phyloP scores from a whole-genome alignment of 441 rosid species.

The Erodium trifolium region DNA sequence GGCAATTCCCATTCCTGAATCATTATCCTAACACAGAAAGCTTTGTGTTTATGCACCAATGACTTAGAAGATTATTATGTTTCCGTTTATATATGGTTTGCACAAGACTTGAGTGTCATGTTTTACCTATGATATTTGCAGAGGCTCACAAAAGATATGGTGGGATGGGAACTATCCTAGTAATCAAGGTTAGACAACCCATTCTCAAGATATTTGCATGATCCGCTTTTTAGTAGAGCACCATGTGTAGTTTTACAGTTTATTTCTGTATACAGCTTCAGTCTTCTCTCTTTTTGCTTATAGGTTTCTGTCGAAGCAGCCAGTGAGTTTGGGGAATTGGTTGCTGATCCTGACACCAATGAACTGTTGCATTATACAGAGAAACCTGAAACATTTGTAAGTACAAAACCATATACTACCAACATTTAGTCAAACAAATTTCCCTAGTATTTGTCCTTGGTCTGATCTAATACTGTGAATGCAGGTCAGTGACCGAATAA shows the following conservation, averaged over 20 bases:
- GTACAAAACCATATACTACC: conserved; percentile 18
- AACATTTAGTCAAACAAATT: not conserved
- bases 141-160: conserved; percentile 72
- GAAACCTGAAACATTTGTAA: conserved; percentile 87
- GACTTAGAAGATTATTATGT: not conserved
- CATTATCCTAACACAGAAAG: not conserved
- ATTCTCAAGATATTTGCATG: not conserved
- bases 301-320: conserved; percentile 45
- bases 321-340: conserved; percentile 71
- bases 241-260: too few species aligned
- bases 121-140: conserved; percentile 20
- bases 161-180: conserved; percentile 81
- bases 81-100: not conserved
- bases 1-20: too few species aligned
- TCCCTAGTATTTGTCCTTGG: not conserved
- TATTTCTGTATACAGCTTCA: not conserved
- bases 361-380: conserved; percentile 84
- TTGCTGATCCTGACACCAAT: conserved; percentile 69
- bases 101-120: conserved; percentile 8
- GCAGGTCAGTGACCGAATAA: conserved; percentile 84
- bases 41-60: not conserved
- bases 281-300: not conserved
- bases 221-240: too few species aligned
- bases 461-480: not conserved
- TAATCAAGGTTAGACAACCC: conserved; percentile 54